Percentiles rank a stretch among this genome's conserved stretches.
Conservation (phyloP, 2,329 filamentous ascomycete species). For the Dactylellina drechsleri region DNA sequence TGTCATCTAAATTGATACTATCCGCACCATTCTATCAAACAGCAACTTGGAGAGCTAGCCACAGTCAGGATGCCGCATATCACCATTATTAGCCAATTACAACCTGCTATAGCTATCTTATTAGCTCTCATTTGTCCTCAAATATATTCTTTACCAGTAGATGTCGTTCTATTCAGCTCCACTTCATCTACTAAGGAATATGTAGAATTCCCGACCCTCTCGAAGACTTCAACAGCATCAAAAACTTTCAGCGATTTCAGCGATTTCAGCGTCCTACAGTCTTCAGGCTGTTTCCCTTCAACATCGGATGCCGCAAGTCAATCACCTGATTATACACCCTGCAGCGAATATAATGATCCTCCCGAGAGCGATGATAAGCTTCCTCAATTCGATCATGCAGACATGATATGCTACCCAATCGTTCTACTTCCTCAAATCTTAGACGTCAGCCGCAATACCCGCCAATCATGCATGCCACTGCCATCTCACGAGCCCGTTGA, state of each 20-base stretch:
- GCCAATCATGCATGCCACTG: constrained; percentile 14
- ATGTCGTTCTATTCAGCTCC: neutral
- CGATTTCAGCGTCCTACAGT: no score
- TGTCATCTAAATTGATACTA: no score
- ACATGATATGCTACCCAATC: constrained; percentile 28
- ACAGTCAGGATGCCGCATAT: no score
- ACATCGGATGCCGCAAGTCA: neutral
- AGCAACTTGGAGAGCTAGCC: no score
- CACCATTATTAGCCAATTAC: no score
- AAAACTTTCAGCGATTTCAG: no score
- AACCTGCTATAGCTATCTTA: no score
- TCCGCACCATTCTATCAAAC: no score
- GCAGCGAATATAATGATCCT: neutral
- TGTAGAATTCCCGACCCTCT: no score
- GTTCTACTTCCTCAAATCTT: constrained; percentile 11
- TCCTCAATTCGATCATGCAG: constrained; percentile 10
- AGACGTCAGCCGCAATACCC: constrained; percentile 16
- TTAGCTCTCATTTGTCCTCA: neutral
- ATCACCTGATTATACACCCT: neutral
- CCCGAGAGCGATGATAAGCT: neutral
- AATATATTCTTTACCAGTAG: neutral
- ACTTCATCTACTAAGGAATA: no score
- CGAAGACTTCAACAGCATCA: no score
- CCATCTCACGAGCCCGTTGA: neutral
- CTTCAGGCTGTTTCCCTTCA: no score